phyloP scores from a whole-genome alignment of 139 green algal genomes.

The Chlamydomonas schloesseri region DNA sequence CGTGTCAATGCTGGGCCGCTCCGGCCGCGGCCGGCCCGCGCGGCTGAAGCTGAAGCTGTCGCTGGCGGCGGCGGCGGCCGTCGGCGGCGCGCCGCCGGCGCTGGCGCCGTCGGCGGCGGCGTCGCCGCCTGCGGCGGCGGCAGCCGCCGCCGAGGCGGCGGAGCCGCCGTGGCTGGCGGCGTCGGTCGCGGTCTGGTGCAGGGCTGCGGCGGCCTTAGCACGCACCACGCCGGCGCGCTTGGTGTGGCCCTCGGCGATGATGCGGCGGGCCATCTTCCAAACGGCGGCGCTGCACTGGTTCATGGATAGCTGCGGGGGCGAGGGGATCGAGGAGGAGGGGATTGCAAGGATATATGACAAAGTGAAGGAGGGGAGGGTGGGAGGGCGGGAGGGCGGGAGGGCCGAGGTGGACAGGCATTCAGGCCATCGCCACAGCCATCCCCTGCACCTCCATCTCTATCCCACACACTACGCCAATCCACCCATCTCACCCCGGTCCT shows the following conservation, averaged over 20 bases:
- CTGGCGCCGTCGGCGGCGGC: constrained; percentile 1
- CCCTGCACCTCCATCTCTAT: too few species aligned
- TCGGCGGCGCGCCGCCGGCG: neutral
- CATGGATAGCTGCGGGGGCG: constrained; percentile 85
- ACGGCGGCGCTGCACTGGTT: constrained; percentile 82
- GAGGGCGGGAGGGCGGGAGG: neutral
- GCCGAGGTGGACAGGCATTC: too few species aligned
- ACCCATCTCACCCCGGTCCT: too few species aligned
- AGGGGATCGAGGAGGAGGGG: neutral
- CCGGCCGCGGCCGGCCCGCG: neutral
- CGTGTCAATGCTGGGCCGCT: neutral
- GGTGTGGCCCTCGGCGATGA: constrained; percentile 48
- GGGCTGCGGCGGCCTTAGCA: neutral
- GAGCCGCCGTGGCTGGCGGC: constrained; percentile 11
- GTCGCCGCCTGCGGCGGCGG: neutral
- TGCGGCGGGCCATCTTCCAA: constrained; percentile 66
- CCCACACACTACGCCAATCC: too few species aligned
- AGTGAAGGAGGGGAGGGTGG: neutral
- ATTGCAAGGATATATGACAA: neutral
- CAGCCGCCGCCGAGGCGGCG: neutral
- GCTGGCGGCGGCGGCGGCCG: neutral
- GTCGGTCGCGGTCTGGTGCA: constrained; percentile 2
- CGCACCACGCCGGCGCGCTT: neutral
- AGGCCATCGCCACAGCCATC: too few species aligned
- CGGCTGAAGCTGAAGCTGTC: neutral